A percentile compares a stretch with the other conserved stretches of the same genome.
Evolutionary conservation across 768 basidiomycete genomes (phyloP).

Genomic region (Terana coerulea): DNA sequence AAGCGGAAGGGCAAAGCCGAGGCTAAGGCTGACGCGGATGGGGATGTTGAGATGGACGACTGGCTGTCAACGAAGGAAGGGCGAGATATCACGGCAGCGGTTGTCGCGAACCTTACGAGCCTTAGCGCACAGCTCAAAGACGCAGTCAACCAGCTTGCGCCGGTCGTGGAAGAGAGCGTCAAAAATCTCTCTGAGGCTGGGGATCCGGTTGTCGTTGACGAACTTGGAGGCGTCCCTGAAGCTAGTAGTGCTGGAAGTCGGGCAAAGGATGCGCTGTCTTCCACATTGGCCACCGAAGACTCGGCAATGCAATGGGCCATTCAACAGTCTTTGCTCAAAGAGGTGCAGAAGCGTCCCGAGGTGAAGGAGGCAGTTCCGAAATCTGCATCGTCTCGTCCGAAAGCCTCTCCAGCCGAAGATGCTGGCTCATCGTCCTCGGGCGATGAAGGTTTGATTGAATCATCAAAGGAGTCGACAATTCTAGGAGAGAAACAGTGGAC

Average conservation of each 20-base stretch:
- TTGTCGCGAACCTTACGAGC: not conserved
- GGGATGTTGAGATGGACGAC: too few species aligned
- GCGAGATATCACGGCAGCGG: not conserved
- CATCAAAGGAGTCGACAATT: slow-evolving; percentile 34
- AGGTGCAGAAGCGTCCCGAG: not conserved
- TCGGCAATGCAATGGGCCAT: too few species aligned
- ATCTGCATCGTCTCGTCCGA: not conserved
- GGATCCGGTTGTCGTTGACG: not conserved
- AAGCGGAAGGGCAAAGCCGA: not conserved
- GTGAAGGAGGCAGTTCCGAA: not conserved
- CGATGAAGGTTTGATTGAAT: not conserved
- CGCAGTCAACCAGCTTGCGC: not conserved
- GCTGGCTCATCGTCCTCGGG: not conserved
- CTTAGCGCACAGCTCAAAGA: not conserved
- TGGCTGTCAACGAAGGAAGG: too few species aligned
- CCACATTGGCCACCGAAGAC: too few species aligned
- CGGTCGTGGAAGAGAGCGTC: not conserved
- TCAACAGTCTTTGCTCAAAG: not conserved
- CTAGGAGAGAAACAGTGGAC: slow-evolving; percentile 64
- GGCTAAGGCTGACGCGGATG: slow-evolving; percentile 3
- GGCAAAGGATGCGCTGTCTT: not conserved
- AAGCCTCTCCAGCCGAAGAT: not conserved
- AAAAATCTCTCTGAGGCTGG: not conserved
- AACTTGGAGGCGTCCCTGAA: not conserved
- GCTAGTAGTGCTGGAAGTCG: not conserved